phyloP scores from a whole-genome alignment of 129 eudicot species.

The Artemisia tridentata region DNA sequence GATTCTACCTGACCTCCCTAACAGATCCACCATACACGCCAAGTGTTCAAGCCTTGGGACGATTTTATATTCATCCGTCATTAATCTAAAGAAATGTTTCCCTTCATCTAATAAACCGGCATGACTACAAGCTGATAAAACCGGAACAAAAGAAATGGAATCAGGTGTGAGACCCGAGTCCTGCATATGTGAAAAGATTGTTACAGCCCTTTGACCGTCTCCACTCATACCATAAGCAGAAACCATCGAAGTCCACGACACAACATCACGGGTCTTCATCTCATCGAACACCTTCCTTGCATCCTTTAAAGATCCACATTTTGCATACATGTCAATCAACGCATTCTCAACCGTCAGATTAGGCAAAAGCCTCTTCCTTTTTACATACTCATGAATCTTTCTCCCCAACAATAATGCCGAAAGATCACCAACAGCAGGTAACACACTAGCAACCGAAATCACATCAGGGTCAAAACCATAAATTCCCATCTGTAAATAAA shows the following conservation, averaged over 20 bases:
- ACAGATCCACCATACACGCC: slow-evolving; percentile 83
- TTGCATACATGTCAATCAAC: slow-evolving; percentile 87
- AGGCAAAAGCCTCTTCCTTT: slow-evolving; percentile 57
- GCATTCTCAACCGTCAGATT: slow-evolving; percentile 78
- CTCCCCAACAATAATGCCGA: slow-evolving; percentile 63
- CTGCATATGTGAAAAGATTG: slow-evolving; percentile 53
- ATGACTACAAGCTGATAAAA: slow-evolving; percentile 94
- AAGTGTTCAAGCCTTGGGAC: slow-evolving; percentile 74
- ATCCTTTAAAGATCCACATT: slow-evolving; percentile 71
- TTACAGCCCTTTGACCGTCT: slow-evolving; percentile 59
- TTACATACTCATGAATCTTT: slow-evolving; percentile 57
- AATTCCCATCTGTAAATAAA: slow-evolving; percentile 57
- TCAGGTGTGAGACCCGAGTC: slow-evolving; percentile 61
- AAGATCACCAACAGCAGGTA: slow-evolving; percentile 96
- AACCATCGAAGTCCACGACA: slow-evolving; percentile 90
- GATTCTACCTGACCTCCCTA: slow-evolving; percentile 65
- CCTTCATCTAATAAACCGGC: slow-evolving; percentile 79
- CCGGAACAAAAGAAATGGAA: slow-evolving; percentile 75
- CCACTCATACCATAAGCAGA: slow-evolving; percentile 88
- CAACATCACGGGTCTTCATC: slow-evolving; percentile 58
- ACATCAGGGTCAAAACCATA: slow-evolving; percentile 57
- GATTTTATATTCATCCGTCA: slow-evolving; percentile 57
- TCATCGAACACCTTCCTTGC: slow-evolving; percentile 71
- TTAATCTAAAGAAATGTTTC: slow-evolving; percentile 41
- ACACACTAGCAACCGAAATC: slow-evolving; percentile 70